phyloP scores from a whole-genome alignment of 2,329 filamentous ascomycete species.

The Epichloe gansuensis region DNA sequence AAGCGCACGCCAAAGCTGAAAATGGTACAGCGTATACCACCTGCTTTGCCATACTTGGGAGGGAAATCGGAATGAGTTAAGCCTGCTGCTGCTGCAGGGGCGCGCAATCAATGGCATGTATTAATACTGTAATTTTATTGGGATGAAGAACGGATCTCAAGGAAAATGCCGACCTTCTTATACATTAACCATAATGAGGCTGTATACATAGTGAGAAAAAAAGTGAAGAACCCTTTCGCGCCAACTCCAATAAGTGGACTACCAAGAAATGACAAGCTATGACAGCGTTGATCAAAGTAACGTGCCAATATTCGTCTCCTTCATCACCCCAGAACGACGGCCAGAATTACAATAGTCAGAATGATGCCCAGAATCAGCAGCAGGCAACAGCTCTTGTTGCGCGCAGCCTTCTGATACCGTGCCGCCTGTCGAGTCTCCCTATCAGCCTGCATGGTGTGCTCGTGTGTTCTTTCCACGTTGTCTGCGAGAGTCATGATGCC shows the following conservation, averaged over 20 bases:
- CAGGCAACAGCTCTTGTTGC: slow-evolving; percentile 89
- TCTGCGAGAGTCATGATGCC: slow-evolving; percentile 79
- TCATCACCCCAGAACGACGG: slow-evolving; percentile 61
- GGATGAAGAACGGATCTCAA: slow-evolving; percentile 9
- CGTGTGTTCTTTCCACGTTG: slow-evolving; percentile 73
- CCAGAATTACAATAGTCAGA: slow-evolving; percentile 77
- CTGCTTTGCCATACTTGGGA: slow-evolving; percentile 13
- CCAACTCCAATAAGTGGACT: slow-evolving; percentile 1
- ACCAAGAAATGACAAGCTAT: neutral
- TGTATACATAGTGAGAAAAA: slow-evolving; percentile 3
- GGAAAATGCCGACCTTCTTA: slow-evolving; percentile 6
- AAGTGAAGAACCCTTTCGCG: slow-evolving; percentile 4
- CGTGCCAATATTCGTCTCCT: no score
- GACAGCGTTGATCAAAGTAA: no score
- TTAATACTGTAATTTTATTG: neutral
- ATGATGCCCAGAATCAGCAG: slow-evolving; percentile 82
- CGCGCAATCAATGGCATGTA: neutral
- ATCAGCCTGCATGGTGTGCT: slow-evolving; percentile 76
- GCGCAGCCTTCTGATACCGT: slow-evolving; percentile 86
- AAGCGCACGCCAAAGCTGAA: slow-evolving; percentile 10
- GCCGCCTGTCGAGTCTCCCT: slow-evolving; percentile 74
- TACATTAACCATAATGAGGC: slow-evolving; percentile 6
- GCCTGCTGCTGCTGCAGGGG: neutral
- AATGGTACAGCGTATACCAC: slow-evolving; percentile 4
- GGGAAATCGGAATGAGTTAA: neutral